phyloP scores from a whole-genome alignment of 164 flowering plant genomes.

The Nymphaea colorata region DNA sequence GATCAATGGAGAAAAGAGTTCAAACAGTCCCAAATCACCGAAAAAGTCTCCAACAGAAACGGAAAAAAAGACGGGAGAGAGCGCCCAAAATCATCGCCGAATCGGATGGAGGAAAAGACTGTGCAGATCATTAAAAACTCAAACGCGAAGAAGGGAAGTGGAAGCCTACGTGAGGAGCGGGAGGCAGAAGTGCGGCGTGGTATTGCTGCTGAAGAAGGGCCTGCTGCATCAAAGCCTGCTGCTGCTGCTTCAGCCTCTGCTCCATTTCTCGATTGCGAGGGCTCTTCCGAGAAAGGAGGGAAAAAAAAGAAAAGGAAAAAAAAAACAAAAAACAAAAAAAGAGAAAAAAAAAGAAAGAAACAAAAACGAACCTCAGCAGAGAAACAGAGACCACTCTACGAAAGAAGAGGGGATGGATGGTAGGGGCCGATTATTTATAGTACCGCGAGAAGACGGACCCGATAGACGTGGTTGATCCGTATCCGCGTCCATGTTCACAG shows the following conservation, averaged over 20 bases:
- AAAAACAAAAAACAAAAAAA: neutral
- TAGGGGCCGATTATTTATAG: too few species aligned
- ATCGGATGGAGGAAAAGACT: neutral
- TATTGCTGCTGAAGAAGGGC: constrained; percentile 17
- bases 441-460: too few species aligned
- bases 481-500: too few species aligned
- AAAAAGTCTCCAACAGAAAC: neutral
- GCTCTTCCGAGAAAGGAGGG: neutral
- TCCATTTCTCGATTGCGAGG: constrained; percentile 13
- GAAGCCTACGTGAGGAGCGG: neutral
- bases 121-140: too few species aligned
- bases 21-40: neutral
- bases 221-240: constrained; percentile 55
- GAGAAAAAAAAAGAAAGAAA: neutral
- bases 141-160: neutral
- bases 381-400: too few species aligned
- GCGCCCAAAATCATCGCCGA: neutral
- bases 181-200: neutral
- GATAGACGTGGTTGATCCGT: too few species aligned
- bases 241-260: constrained; percentile 33
- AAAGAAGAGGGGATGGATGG: too few species aligned
- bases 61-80: neutral
- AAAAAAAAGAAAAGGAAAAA: neutral
- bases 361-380: neutral
- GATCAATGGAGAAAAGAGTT: neutral